Conservation (phyloP, 2,329 filamentous ascomycete genomes). For the Leptographium procerum region DNA sequence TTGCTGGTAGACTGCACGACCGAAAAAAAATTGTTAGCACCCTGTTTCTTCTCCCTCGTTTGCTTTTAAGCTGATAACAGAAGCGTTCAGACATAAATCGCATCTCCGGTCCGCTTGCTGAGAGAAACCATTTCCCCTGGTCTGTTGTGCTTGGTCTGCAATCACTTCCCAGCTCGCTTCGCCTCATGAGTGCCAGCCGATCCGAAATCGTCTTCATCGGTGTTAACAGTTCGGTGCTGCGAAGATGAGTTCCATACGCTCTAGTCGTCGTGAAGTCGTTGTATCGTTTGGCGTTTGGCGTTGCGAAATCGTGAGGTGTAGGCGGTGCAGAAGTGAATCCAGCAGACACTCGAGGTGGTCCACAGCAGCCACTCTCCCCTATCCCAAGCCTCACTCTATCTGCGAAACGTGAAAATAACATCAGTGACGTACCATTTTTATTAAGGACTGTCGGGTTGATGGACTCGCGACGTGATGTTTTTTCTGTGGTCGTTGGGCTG, state of each 20-base stretch:
- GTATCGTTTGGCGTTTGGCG: not conserved
- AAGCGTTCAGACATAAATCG: too few relatives aligned
- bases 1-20: slow-evolving; percentile 42
- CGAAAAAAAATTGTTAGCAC: slow-evolving; percentile 5
- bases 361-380: not conserved
- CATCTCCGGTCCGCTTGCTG: too few relatives aligned
- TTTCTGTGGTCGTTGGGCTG: slow-evolving; percentile 8
- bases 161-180: not conserved
- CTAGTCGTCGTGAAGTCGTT: not conserved
- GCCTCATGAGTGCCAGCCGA: not conserved
- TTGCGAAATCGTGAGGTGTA: not conserved
- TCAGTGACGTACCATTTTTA: slow-evolving; percentile 11
- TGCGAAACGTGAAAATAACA: not conserved
- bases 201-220: not conserved
- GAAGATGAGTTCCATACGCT: not conserved
- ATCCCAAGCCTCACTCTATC: not conserved
- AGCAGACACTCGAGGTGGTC: not conserved
- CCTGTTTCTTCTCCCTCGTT: not conserved
- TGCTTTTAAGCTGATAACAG: too few relatives aligned
- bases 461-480: slow-evolving; percentile 8
- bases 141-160: not conserved
- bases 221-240: not conserved
- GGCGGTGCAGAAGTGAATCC: not conserved
- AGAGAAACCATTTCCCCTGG: not conserved
- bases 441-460: slow-evolving; percentile 3